Evolutionary conservation across 164 flowering plant genomes (phyloP), one percentile per base, ranked within the genome.

Genomic region (Litsea cubeba): DNA sequence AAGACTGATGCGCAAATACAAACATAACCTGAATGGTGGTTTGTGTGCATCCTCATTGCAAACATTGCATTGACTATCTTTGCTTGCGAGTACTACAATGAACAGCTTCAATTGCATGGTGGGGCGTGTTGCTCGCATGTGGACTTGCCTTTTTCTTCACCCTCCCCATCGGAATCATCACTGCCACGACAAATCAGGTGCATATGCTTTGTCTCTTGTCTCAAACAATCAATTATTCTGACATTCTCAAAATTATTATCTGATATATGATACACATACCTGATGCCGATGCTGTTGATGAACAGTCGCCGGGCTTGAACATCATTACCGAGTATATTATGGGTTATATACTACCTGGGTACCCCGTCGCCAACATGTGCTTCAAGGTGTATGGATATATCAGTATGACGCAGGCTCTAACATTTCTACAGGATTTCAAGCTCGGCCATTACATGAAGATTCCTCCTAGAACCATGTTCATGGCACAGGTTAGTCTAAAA

Each of bases 101-200:
- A 87, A 54, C 77, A 93, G 70, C 76, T 91, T 66, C 98, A 93
- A 74, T 74, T 91, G 83, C 98, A 58, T 90, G 93, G 93, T 93
- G 98, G 95, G 95, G 95, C 8, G 95, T 92, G 14, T 35, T 92
- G 58, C 76, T 89, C 6, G 97, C 97, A 8, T 92, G 95, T 73
- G 83, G 51, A 8, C 76, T 95, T 35, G 94, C 99, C 79, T 79
- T 95, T 69, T 69, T 86, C 75, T 94, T 90, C 88, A 91, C 95
- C 58, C 95, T 90, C 68, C 97, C 97, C 17, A 85, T 94, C 54
- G 98, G 97, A 0, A 88, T 94, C 81, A 88, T 94, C 76, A 87
- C 94, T 46, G 98, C 98, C 74, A 91, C 89, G 24, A 91, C 98
- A 50, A 91, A 91, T 74, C 95, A 90, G 88, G 98, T 93, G 68